Conservation (phyloP, 2,329 filamentous ascomycete species). For the Aureobasidium sp. region DNA sequence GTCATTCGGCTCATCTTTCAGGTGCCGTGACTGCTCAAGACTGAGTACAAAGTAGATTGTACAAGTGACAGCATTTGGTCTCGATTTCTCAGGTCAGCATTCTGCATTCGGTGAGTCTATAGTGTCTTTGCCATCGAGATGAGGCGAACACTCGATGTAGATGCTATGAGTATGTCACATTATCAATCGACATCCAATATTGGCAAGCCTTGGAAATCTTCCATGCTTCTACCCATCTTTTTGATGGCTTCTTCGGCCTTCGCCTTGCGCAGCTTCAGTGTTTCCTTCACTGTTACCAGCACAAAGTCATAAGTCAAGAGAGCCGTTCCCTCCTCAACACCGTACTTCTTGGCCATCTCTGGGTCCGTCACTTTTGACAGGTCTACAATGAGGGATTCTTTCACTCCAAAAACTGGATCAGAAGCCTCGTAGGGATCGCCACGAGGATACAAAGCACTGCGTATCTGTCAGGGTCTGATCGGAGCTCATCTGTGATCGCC, state of each 20-base stretch:
- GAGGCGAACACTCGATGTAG: neutral
- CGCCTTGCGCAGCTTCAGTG: constrained; percentile 54
- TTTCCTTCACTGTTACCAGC: constrained; percentile 61
- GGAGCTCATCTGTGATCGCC: neutral
- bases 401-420: constrained; percentile 77
- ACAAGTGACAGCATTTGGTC: neutral
- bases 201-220: constrained; percentile 64
- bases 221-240: constrained; percentile 58
- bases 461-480: neutral
- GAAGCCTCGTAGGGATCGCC: constrained; percentile 71
- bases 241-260: constrained; percentile 59
- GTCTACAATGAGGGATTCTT: constrained; percentile 64
- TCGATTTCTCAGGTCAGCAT: neutral
- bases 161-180: neutral
- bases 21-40: neutral
- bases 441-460: constrained; percentile 63
- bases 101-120: neutral
- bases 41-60: neutral
- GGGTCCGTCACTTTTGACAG: constrained; percentile 44
- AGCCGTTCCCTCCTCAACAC: constrained; percentile 54
- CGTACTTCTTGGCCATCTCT: constrained; percentile 50
- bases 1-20: neutral
- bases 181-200: constrained; percentile 56
- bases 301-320: constrained; percentile 59
- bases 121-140: neutral